A percentile compares a stretch with the other conserved stretches of the same genome.
Conservation (phyloP, 495 filamentous ascomycete genomes). For the Annulohypoxylon maeteangense region DNA sequence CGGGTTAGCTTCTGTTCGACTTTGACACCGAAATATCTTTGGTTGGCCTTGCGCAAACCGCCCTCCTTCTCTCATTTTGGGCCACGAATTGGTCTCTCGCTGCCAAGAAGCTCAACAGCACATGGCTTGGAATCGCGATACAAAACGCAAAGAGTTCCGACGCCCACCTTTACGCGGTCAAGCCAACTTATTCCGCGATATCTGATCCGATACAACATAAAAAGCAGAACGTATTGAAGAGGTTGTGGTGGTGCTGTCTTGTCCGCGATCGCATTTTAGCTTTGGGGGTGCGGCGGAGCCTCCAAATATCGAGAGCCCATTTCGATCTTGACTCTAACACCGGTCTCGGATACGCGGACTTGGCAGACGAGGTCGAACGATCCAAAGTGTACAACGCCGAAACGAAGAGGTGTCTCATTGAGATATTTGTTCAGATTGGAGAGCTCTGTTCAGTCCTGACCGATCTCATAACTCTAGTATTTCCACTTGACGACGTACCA, state of each 20-base stretch:
- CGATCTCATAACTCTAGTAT: constrained; percentile 56
- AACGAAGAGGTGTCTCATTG: constrained; percentile 54
- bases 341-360: constrained; percentile 51
- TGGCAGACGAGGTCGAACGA: constrained; percentile 55
- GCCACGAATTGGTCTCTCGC: constrained; percentile 50
- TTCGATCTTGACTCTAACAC: constrained; percentile 51
- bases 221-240: constrained; percentile 51
- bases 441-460: constrained; percentile 59
- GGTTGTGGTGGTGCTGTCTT: constrained; percentile 63
- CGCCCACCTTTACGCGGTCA: constrained; percentile 50
- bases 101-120: constrained; percentile 56
- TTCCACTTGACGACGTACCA: constrained; percentile 51
- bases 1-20: constrained; percentile 47
- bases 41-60: constrained; percentile 54
- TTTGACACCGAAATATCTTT: constrained; percentile 50
- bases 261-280: constrained; percentile 62
- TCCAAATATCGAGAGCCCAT: constrained; percentile 58
- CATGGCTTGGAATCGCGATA: constrained; percentile 60
- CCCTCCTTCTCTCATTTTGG: constrained; percentile 56
- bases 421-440: constrained; percentile 58
- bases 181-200: constrained; percentile 39
- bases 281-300: constrained; percentile 59
- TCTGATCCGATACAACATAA: constrained; percentile 45
- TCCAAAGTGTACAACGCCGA: constrained; percentile 57
- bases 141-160: constrained; percentile 59